A percentile compares a stretch with the other conserved stretches of the same genome.
phyloP scores from a whole-genome alignment of 495 filamentous ascomycete genomes.

The Recurvomyces mirabilis region DNA sequence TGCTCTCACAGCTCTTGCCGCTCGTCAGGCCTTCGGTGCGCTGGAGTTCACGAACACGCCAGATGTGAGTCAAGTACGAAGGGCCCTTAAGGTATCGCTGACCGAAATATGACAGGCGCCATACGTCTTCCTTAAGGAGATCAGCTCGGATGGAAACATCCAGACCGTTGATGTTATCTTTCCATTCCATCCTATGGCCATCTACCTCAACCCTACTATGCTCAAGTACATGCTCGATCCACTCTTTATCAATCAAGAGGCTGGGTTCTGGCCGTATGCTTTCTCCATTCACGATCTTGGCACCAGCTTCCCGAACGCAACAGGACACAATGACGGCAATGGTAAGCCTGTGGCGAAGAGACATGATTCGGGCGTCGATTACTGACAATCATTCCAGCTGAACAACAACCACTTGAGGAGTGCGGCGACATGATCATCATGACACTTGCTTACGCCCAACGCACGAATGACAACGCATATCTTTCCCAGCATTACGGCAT shows the following conservation, averaged over 20 bases:
- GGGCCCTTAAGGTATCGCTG: too few relatives aligned
- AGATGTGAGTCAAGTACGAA: too few relatives aligned
- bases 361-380: background rate
- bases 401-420: conserved; percentile 31
- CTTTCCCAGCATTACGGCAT: conserved; percentile 30
- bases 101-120: too few relatives aligned
- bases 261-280: conserved; percentile 24
- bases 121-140: conserved; percentile 33
- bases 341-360: background rate
- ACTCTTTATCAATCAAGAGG: conserved; percentile 25
- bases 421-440: conserved; percentile 34
- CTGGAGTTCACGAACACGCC: conserved; percentile 23
- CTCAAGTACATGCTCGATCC: conserved; percentile 22
- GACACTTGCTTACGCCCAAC: conserved; percentile 40
- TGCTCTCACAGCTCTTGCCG: conserved; percentile 26
- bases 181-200: conserved; percentile 27
- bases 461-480: conserved; percentile 37
- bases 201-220: conserved; percentile 27
- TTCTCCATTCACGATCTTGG: conserved; percentile 31
- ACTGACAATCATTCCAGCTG: background rate
- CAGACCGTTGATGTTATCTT: conserved; percentile 34
- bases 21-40: conserved; percentile 29
- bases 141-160: conserved; percentile 30
- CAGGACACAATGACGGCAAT: conserved; percentile 24
- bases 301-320: conserved; percentile 27